These are phyloP conservation scores for Aspergillus persii DNA, from an alignment of 2,329 filamentous ascomycete genomes.

Conservation along the genomic window DNA sequence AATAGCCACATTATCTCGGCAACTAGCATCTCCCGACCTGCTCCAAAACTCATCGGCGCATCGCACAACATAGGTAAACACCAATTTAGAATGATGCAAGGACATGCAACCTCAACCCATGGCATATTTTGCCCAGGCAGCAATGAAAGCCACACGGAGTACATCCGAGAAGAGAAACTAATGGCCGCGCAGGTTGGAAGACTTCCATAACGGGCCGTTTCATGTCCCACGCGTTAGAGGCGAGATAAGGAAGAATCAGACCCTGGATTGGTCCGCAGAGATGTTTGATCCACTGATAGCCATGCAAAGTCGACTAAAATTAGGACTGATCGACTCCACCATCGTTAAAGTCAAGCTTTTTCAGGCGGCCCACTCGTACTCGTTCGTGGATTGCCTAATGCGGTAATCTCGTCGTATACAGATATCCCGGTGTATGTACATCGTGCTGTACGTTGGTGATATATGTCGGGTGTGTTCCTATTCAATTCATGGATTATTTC, in stretches of 20 bases:
- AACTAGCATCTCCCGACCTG: no score
- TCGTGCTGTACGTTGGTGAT: background rate
- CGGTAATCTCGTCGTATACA: constrained; percentile 10
- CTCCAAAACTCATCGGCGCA: no score
- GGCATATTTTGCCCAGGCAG: background rate
- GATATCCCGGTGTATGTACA: background rate
- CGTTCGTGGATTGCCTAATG: constrained; percentile 26
- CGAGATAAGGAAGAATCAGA: no score
- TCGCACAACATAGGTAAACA: no score
- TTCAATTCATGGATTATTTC: background rate
- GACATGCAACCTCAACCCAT: no score
- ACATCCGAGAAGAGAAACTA: background rate
- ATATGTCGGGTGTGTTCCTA: constrained; percentile 1
- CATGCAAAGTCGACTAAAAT: background rate
- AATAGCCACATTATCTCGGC: no score
- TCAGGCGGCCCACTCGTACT: constrained; percentile 23
- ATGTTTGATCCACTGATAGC: background rate
- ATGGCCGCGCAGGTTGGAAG: background rate
- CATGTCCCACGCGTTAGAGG: background rate
- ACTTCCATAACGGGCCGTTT: background rate
- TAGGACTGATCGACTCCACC: background rate
- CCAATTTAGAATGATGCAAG: no score
- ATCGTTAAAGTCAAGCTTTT: constrained; percentile 9
- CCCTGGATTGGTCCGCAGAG: no score
- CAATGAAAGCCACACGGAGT: background rate